A percentile compares a stretch with the other conserved stretches of the same genome.
Evolutionary conservation across 2,329 filamentous ascomycete genomes (phyloP).

Genomic region (Penicillium rolfsii): DNA sequence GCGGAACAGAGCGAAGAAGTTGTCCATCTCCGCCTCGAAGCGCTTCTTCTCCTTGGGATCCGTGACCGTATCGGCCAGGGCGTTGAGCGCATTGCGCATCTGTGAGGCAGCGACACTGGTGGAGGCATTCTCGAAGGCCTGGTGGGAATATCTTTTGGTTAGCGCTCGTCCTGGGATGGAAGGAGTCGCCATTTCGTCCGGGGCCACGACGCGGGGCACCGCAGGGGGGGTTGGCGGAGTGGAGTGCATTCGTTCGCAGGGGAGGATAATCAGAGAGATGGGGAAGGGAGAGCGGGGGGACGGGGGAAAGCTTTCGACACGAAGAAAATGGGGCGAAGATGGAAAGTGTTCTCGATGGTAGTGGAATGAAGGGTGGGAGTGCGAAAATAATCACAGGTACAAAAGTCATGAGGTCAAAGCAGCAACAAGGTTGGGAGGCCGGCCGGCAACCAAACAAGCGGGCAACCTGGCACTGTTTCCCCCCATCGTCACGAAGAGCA

Average conservation of each 20-base stretch:
- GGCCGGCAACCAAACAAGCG: background rate
- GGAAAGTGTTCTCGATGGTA: background rate
- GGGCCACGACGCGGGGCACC: background rate
- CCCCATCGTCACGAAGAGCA: background rate
- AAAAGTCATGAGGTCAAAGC: constrained; percentile 2
- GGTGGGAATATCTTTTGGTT: constrained; percentile 21
- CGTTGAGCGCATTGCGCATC: constrained; percentile 97
- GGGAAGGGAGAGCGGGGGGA: background rate
- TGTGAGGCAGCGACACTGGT: constrained; percentile 97
- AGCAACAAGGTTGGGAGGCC: background rate
- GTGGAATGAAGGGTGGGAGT: background rate
- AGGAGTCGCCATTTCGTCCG: constrained; percentile 10
- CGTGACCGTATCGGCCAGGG: constrained; percentile 84
- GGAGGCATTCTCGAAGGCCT: constrained; percentile 99
- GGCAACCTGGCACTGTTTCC: background rate
- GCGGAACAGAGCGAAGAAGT: constrained; percentile 99
- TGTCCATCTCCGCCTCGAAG: constrained; percentile 99
- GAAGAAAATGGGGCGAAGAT: background rate
- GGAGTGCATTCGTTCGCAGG: background rate
- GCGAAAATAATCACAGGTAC: background rate
- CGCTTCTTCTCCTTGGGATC: constrained; percentile 75
- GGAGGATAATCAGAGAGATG: background rate
- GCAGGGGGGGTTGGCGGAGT: background rate
- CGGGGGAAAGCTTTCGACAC: background rate
- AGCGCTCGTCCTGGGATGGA: constrained; percentile 9